These are phyloP conservation scores for Xylariaceae sp. DNA, from an alignment of 2,329 filamentous ascomycete species.

Conservation along the genomic window DNA sequence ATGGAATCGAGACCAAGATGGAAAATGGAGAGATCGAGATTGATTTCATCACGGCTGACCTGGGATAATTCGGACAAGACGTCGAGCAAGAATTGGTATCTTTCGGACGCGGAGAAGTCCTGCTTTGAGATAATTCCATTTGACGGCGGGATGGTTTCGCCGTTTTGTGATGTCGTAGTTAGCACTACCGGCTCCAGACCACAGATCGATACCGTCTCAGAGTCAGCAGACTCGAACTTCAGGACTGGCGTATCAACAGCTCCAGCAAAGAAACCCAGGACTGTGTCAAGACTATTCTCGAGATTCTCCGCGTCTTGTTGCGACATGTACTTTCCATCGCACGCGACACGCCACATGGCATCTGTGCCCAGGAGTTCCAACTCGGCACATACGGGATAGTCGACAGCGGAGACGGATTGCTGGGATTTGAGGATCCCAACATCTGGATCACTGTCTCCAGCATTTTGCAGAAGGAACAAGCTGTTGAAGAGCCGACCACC, in stretches of 20 bases:
- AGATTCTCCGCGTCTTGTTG: conserved; percentile 43
- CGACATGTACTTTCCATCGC: conserved; percentile 53
- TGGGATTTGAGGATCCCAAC: conserved; percentile 50
- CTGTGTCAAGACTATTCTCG: conserved; percentile 53
- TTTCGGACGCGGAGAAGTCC: background rate
- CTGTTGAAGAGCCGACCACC: conserved; percentile 46
- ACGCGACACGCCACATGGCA: conserved; percentile 68
- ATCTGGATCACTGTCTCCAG: conserved; percentile 1
- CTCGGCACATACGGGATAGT: conserved; percentile 79
- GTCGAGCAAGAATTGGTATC: conserved; percentile 36
- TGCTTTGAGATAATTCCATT: background rate
- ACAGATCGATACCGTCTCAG: conserved; percentile 55
- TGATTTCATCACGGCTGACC: conserved; percentile 53
- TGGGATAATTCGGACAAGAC: conserved; percentile 56
- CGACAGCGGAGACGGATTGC: conserved; percentile 60
- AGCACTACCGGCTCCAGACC: conserved; percentile 47
- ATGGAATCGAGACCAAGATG: conserved; percentile 88
- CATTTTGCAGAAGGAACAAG: conserved; percentile 50
- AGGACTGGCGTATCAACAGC: conserved; percentile 48
- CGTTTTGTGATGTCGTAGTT: background rate
- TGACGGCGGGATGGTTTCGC: background rate
- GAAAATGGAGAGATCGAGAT: conserved; percentile 62
- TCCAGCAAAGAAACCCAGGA: conserved; percentile 52
- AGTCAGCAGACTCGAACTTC: conserved; percentile 38
- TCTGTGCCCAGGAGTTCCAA: conserved; percentile 56